Evolutionary conservation across 441 rosid genomes (phyloP).

Genomic region (Mallotus repandus): DNA sequence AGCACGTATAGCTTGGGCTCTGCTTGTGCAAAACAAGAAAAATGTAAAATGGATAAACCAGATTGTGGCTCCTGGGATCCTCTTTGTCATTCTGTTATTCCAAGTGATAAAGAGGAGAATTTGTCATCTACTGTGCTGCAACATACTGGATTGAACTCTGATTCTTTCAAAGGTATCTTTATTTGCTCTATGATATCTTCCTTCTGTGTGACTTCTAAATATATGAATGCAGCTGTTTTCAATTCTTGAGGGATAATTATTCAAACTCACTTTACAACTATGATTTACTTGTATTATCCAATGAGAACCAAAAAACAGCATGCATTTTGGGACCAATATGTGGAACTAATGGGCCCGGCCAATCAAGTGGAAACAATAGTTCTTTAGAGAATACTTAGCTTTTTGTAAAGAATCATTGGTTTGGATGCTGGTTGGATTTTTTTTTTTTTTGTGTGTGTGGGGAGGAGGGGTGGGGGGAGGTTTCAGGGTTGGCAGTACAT

Average conservation of each 20-base stretch:
- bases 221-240: not conserved
- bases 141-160: not conserved
- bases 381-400: slow-evolving; percentile 43
- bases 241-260: not conserved
- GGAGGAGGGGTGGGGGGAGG: not conserved
- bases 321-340: not conserved
- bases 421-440: too few relatives aligned
- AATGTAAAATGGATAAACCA: slow-evolving; percentile 58
- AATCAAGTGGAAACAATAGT: slow-evolving; percentile 28
- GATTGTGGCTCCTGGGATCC: slow-evolving; percentile 63
- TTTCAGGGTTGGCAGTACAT: too few relatives aligned
- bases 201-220: not conserved
- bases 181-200: not conserved
- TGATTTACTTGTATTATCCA: not conserved
- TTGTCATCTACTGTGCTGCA: not conserved
- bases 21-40: slow-evolving; percentile 55
- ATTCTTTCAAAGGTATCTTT: not conserved
- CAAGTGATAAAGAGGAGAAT: slow-evolving; percentile 37
- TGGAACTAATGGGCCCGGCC: slow-evolving; percentile 26
- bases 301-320: not conserved
- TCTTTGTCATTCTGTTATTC: slow-evolving; percentile 50
- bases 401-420: not conserved
- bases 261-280: not conserved
- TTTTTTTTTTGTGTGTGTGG: not conserved
- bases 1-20: slow-evolving; percentile 34